Evolutionary conservation across 352 stramenopile species (phyloP).

Genomic region (Elongisporangium anandrum): DNA sequence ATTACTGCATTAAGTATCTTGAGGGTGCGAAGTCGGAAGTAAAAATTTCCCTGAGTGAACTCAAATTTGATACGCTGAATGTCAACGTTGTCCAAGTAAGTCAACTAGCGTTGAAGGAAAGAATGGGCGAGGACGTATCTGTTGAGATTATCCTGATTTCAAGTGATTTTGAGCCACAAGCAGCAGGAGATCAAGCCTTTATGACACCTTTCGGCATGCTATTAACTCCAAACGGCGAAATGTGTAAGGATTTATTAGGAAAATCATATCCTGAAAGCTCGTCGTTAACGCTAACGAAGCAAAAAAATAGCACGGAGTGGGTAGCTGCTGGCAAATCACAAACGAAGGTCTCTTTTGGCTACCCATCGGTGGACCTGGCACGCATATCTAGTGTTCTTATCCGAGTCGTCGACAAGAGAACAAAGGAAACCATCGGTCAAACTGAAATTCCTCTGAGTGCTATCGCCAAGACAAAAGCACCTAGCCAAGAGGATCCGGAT

Average conservation of each 20-base stretch:
- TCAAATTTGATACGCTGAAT: conserved; percentile 41
- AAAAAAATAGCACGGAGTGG: conserved; percentile 3
- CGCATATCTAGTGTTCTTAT: conserved; percentile 35
- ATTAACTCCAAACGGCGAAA: conserved; percentile 37
- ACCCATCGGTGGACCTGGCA: conserved; percentile 35
- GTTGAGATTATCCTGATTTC: conserved; percentile 48
- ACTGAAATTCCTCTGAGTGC: conserved; percentile 30
- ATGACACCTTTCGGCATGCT: conserved; percentile 36
- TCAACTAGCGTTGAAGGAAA: conserved; percentile 38
- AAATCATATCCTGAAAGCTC: conserved; percentile 26
- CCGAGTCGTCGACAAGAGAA: conserved; percentile 20
- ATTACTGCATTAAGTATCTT: conserved; percentile 15
- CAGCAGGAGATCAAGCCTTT: conserved; percentile 9
- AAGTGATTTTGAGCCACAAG: conserved; percentile 34
- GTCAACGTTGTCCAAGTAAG: conserved; percentile 45
- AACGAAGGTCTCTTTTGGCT: conserved; percentile 18
- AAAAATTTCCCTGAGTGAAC: conserved; percentile 22
- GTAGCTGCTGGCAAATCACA: not conserved
- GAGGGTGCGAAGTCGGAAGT: conserved; percentile 11
- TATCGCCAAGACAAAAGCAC: conserved; percentile 10
- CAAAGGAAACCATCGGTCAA: conserved; percentile 25
- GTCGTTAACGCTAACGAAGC: conserved; percentile 15
- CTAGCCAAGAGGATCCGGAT: conserved; percentile 5
- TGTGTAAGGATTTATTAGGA: conserved; percentile 22
- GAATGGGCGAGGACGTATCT: conserved; percentile 19